Evolutionary conservation across 306 rosid species (phyloP), one percentile per base, ranked within the genome.

Genomic region (Lathyrus tuberosus): DNA sequence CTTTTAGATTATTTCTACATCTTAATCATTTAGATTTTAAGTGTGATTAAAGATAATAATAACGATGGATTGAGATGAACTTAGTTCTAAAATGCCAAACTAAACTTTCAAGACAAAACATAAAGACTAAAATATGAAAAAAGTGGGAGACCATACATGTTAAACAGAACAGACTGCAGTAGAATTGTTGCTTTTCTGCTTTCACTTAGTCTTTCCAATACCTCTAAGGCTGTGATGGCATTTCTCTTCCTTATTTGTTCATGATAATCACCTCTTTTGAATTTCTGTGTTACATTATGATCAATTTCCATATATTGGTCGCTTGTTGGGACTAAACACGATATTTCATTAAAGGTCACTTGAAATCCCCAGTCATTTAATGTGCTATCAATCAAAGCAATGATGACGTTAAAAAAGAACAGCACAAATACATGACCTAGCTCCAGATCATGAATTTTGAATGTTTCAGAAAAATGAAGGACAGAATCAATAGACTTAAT

Each of bases 91-190:
- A 73, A 68, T 57, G 63, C 56, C 43, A 56, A 56, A 72, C 44
- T 31, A 37, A 62, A 49, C 22, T 49, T 38, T 51, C 52, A 77
- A 72, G 56, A 53, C 54, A 62, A 72, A 43, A 2, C 56, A 49
- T 31, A 14, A 69, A 76, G 40, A 53, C 62, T 53, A 57, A 59
- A 33, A 46, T 37, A 48, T 49, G 75, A 11, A 11, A 37, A 42
- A 62, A 41, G 66, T 54, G 56, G 62, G 61, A 75, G 51, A 28
- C 54, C 64, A 57, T 87, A 89, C 96, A 87, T 89, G 80, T 89
- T 85, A 68, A 87, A 71, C 80, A 78, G 85, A 75, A 85, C 85
- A 75, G 88, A 89, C 72, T 86, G 89, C 62, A 87, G 87, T 61
- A 89, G 76, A 74, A 80, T 80, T 59, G 77, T 71, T 43, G 93